Conservation (phyloP, 345 rosid species). For the Gossypioides kirkii region DNA sequence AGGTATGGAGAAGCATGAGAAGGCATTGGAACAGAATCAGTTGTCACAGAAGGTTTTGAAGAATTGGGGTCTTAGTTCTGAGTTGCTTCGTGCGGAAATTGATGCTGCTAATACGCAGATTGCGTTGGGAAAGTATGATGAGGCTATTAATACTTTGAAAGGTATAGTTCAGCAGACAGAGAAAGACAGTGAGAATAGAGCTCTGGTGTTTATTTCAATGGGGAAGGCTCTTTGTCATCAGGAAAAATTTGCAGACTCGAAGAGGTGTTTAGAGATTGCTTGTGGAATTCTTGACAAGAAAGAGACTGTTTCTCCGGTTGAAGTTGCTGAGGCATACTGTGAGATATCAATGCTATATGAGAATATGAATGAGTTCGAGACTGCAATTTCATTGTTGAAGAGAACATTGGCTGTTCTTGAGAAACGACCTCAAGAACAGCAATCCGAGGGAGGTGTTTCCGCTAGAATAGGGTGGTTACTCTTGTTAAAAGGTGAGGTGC, state of each 20-base stretch:
- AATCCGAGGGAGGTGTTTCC: constrained; percentile 41
- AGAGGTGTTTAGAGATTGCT: constrained; percentile 75
- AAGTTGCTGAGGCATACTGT: constrained; percentile 85
- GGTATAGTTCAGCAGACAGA: constrained; percentile 62
- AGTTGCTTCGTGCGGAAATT: constrained; percentile 67
- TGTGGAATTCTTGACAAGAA: constrained; percentile 74
- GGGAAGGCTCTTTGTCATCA: constrained; percentile 64
- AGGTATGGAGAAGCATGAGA: constrained; percentile 77
- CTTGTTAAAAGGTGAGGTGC: constrained; percentile 70
- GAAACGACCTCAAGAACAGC: constrained; percentile 83
- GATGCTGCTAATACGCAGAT: constrained; percentile 89
- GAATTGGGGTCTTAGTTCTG: constrained; percentile 76
- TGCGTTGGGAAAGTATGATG: constrained; percentile 72
- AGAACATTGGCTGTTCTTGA: constrained; percentile 71
- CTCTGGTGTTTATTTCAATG: constrained; percentile 74
- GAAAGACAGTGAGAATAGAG: constrained; percentile 67
- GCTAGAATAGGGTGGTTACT: constrained; percentile 84
- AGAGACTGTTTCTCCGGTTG: constrained; percentile 52
- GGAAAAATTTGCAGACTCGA: constrained; percentile 62
- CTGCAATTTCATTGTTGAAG: constrained; percentile 66
- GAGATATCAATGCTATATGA: constrained; percentile 92
- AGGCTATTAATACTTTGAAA: constrained; percentile 65
- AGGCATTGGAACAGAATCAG: constrained; percentile 81
- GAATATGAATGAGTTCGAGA: constrained; percentile 77
- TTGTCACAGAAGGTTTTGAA: constrained; percentile 68